Percentiles rank a stretch among this genome's conserved stretches.
phyloP scores from a whole-genome alignment of 352 stramenopile species.

The Pythium rishiriense region DNA sequence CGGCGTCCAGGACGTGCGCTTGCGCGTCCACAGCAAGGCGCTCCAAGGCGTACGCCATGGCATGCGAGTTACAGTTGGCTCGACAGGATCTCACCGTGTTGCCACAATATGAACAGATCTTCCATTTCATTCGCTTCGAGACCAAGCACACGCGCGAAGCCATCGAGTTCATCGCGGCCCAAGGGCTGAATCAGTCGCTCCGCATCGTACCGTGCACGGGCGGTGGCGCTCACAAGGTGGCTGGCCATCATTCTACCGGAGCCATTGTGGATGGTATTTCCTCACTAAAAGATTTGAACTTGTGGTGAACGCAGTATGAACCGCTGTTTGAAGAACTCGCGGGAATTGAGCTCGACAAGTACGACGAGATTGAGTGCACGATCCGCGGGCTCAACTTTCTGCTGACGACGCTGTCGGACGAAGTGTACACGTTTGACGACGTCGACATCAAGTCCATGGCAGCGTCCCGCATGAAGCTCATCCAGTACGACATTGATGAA shows the following conservation, averaged over 20 bases:
- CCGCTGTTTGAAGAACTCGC: constrained; percentile 68
- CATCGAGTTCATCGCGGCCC: constrained; percentile 73
- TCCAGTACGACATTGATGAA: constrained; percentile 75
- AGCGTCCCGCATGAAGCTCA: constrained; percentile 74
- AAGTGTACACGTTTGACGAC: constrained; percentile 98
- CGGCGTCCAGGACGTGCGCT: constrained; percentile 87
- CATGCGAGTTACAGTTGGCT: background rate
- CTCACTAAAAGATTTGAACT: background rate
- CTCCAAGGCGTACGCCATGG: constrained; percentile 81
- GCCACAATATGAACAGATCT: constrained; percentile 50
- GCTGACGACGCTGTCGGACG: constrained; percentile 93
- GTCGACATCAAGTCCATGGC: constrained; percentile 78
- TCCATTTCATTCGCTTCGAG: constrained; percentile 96
- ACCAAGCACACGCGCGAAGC: constrained; percentile 72
- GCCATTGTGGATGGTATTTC: background rate
- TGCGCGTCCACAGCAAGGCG: constrained; percentile 83
- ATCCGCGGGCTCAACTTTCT: constrained; percentile 98
- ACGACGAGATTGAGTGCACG: constrained; percentile 96
- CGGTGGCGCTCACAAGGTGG: constrained; percentile 82
- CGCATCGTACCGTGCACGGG: constrained; percentile 78
- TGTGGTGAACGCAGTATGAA: constrained; percentile 48
- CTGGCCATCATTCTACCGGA: background rate
- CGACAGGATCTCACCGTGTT: background rate
- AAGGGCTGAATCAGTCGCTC: constrained; percentile 83
- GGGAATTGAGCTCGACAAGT: constrained; percentile 83